These are phyloP conservation scores for Urostyla sp. DNA, from an alignment of 73 alveolate genomes.

Conservation along the genomic window DNA sequence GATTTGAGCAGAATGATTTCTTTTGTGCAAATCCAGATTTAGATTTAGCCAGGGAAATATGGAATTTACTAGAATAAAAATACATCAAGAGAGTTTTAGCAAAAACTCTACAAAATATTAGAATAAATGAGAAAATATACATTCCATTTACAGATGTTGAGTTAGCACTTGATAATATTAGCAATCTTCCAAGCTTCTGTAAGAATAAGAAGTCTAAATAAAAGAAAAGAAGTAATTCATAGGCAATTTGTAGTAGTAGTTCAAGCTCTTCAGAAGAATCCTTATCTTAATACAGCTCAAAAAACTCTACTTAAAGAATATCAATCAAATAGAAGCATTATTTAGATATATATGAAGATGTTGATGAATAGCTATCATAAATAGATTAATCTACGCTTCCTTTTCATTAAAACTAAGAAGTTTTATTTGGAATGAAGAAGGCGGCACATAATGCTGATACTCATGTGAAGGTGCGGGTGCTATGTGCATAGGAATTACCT, in stretches of 20 bases:
- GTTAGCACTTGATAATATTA: conserved; percentile 42
- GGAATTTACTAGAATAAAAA: conserved; percentile 45
- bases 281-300: too few relatives aligned
- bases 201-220: neutral
- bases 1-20: conserved; percentile 17
- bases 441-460: conserved; percentile 32
- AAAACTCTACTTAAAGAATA: too few relatives aligned
- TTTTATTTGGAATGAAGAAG: too few relatives aligned
- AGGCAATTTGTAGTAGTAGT: too few relatives aligned
- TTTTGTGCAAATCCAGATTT: conserved; percentile 52
- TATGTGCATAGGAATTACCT: neutral
- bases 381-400: too few relatives aligned
- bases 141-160: conserved; percentile 60
- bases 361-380: too few relatives aligned
- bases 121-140: conserved; percentile 53
- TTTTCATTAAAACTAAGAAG: too few relatives aligned
- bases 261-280: too few relatives aligned
- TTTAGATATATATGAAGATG: too few relatives aligned
- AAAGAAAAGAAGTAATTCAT: neutral
- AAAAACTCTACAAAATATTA: conserved; percentile 38
- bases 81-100: conserved; percentile 29
- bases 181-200: conserved; percentile 3
- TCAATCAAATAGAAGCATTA: too few relatives aligned
- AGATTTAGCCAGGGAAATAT: conserved; percentile 22
- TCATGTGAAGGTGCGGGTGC: conserved; percentile 29